These are phyloP conservation scores for Ophiocordyceps unilateralis DNA, from an alignment of 2,329 filamentous ascomycete genomes.

Conservation along the genomic window DNA sequence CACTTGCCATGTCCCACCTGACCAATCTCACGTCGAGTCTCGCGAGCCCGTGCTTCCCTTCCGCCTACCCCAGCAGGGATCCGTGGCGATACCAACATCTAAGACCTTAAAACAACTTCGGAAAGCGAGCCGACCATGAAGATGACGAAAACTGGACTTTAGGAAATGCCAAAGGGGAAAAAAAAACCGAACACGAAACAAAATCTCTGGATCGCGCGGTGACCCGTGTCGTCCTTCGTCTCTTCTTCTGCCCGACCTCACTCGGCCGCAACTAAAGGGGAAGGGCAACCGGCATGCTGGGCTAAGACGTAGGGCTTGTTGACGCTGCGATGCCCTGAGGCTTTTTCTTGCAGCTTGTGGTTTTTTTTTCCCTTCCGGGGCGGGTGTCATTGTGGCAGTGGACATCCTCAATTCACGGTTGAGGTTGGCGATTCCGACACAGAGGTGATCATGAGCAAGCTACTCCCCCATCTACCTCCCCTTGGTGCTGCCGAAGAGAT, in stretches of 20 bases:
- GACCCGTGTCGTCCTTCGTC: not conserved
- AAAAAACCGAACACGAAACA: too few species aligned
- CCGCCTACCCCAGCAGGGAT: too few species aligned
- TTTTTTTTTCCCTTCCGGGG: not conserved
- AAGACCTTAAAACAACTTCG: not conserved
- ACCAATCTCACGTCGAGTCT: too few species aligned
- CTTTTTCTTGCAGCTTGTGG: too few species aligned
- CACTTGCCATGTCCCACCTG: too few species aligned
- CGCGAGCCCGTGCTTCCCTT: too few species aligned
- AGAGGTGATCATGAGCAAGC: constrained; percentile 1
- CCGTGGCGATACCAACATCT: constrained; percentile 1
- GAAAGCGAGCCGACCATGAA: not conserved
- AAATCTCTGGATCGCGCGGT: too few species aligned
- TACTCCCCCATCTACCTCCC: constrained; percentile 14
- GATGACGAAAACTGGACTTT: too few species aligned
- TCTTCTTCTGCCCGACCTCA: not conserved
- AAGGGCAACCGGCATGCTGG: too few species aligned
- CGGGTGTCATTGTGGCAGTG: not conserved
- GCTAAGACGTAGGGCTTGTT: not conserved
- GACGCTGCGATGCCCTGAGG: not conserved
- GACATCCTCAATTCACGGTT: constrained; percentile 1
- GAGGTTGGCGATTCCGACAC: constrained; percentile 1
- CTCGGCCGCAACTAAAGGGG: not conserved
- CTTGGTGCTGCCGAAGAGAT: constrained; percentile 21
- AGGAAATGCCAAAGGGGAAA: too few species aligned